Evolutionary conservation across 78 protist genomes (phyloP), one percentile per base, ranked within the genome.

Genomic region (Dictyostelium intermedium): DNA sequence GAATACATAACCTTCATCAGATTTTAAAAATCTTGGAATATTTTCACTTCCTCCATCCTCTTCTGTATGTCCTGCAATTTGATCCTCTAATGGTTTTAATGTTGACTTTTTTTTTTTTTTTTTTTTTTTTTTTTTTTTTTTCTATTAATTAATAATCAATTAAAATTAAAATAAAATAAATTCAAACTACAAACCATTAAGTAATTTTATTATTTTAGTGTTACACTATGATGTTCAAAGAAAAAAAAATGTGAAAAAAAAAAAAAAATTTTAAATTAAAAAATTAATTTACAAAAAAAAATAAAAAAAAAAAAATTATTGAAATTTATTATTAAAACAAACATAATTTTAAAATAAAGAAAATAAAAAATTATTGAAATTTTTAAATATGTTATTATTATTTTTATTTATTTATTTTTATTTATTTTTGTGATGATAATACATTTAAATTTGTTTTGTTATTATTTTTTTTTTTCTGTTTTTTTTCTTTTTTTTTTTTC

Each of bases 51-150:
- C 93, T 23, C 85, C 85, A 66, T 66, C 78, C 11, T 80, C 93
- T 70, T 89, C 82, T 6, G 86, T 80, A 16, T 89, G 93, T 50
- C 93, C 93, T 43, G 93, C 93, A 61, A 89, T 80, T 34, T 89
- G 93, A n/a, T 50, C 39, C 5, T 35, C 93, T 35, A 89, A 89
- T 80, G 80, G 69, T 70, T 80, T 89, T 7, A 89, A 41, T 43
- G 53, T n/a, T 76, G 82, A 76, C 53, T 76, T 1, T n/a, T 7
- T 27, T 25, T 69, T 25, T 47, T 47, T 47, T 47, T 10, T 47
- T 47, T 10, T 47, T 16, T 53, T 53, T 16, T 53, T 16, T 53
- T 53, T 53, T 53, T 53, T 16, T 53, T 16, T 53, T 53, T 16
- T 16, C 8, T 9, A 2, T 53, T 8, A 9, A 53, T 8, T 3